phyloP scores from a whole-genome alignment of 2,329 filamentous ascomycete genomes.

The Bimuria novae-zelandiae region DNA sequence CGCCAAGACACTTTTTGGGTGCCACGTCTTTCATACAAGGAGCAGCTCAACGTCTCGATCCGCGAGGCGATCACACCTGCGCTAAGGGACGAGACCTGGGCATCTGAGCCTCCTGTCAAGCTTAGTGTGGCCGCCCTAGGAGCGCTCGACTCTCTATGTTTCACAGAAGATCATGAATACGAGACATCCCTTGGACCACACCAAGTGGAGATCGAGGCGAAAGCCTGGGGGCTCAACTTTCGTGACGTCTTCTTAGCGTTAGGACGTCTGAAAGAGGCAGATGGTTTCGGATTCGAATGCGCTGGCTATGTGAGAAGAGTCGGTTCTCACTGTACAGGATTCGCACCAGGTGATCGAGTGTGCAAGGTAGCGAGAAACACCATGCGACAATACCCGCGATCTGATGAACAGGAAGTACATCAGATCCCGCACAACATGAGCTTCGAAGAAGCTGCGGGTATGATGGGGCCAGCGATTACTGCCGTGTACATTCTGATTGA shows the following conservation, averaged over 20 bases:
- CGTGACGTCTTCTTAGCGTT: slow-evolving; percentile 19
- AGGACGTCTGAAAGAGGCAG: slow-evolving; percentile 13
- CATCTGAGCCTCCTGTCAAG: not conserved
- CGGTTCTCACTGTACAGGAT: not conserved
- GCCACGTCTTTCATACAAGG: not conserved
- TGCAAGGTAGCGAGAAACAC: not conserved
- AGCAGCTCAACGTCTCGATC: not conserved
- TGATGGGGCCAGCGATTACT: not conserved
- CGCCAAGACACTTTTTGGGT: not conserved
- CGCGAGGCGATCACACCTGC: not conserved
- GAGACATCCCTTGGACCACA: not conserved
- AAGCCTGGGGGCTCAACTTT: slow-evolving; percentile 15
- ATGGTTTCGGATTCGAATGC: slow-evolving; percentile 17
- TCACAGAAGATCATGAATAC: not conserved
- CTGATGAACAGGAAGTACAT: not conserved
- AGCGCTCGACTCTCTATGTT: not conserved
- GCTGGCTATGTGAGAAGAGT: slow-evolving; percentile 13
- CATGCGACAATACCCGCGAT: not conserved
- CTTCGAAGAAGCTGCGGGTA: not conserved
- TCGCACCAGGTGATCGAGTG: not conserved
- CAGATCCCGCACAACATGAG: not conserved
- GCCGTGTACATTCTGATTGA: not conserved
- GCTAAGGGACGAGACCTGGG: not conserved
- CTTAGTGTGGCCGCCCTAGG: not conserved
- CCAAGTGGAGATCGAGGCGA: slow-evolving; percentile 7